These are phyloP conservation scores for Aspergillus pseudoterreus DNA, from an alignment of 2,329 filamentous ascomycete genomes.

Conservation along the genomic window DNA sequence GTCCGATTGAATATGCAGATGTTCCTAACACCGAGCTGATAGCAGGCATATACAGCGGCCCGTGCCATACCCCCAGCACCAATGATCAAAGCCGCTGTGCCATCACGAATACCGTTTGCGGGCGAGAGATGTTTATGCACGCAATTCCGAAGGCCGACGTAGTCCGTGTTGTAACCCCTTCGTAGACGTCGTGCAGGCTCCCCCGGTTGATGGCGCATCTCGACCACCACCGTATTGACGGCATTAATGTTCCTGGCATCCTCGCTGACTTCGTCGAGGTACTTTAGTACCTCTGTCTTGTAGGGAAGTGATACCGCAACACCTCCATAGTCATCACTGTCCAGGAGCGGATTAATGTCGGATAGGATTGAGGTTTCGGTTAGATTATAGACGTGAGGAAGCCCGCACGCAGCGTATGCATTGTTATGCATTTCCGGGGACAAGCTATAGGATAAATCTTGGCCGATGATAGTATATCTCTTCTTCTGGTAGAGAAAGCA, in stretches of 20 bases:
- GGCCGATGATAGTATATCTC: conserved; percentile 21
- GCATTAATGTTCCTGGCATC: conserved; percentile 25
- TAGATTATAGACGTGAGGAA: conserved; percentile 19
- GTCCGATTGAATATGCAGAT: conserved; percentile 28
- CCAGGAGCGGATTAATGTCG: conserved; percentile 11
- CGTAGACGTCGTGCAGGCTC: conserved; percentile 8
- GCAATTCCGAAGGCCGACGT: conserved; percentile 25
- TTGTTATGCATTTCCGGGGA: conserved; percentile 27
- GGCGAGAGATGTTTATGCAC: conserved; percentile 23
- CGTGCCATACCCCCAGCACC: conserved; percentile 26
- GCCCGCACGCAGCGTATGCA: conserved; percentile 19
- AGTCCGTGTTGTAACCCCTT: conserved; percentile 27
- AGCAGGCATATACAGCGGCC: conserved; percentile 25
- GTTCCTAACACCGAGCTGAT: conserved; percentile 19
- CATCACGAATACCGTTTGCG: conserved; percentile 18
- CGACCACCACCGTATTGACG: conserved; percentile 23
- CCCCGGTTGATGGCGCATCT: not conserved
- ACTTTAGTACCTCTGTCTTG: conserved; percentile 20
- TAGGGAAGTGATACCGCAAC: conserved; percentile 22
- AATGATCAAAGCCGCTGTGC: conserved; percentile 21
- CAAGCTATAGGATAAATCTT: conserved; percentile 18
- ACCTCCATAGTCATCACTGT: conserved; percentile 12
- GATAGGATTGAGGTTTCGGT: conserved; percentile 5
- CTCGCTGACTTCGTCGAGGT: conserved; percentile 16
- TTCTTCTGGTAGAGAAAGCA: not conserved